Percentiles rank a stretch among this genome's conserved stretches.
Conservation (phyloP, 441 rosid genomes). For the Pelargonium fulgidum region DNA sequence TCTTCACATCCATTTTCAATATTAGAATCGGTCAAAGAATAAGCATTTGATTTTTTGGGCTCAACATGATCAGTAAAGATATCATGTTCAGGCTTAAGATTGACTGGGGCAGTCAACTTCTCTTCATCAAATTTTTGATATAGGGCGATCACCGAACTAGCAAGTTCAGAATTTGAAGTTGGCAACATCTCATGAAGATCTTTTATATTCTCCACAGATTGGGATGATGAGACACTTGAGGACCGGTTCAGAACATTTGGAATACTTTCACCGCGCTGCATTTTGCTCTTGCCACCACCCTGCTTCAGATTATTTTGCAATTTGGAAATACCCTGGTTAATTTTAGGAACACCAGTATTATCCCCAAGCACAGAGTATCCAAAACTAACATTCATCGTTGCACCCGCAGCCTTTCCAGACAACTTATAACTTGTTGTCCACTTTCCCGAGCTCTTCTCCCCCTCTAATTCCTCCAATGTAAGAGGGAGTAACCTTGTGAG, state of each 20-base stretch:
- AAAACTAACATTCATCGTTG: constrained; percentile 70
- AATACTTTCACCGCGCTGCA: constrained; percentile 41
- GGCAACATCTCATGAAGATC: constrained; percentile 78
- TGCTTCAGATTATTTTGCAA: constrained; percentile 31
- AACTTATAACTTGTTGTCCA: constrained; percentile 90
- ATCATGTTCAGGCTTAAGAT: constrained; percentile 36
- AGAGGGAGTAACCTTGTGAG: constrained; percentile 88
- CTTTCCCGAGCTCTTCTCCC: constrained; percentile 78
- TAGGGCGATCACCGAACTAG: constrained; percentile 30
- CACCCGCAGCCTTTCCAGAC: constrained; percentile 74
- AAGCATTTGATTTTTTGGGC: constrained; percentile 28
- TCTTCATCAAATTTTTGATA: constrained; percentile 51
- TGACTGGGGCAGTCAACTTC: constrained; percentile 35
- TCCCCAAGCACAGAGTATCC: constrained; percentile 67
- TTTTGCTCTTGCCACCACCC: constrained; percentile 32
- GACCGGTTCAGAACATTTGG: constrained; percentile 35
- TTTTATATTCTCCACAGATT: constrained; percentile 46
- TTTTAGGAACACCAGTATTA: constrained; percentile 31
- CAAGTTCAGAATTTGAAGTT: constrained; percentile 39
- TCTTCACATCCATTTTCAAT: constrained; percentile 35
- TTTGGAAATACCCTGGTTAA: constrained; percentile 32
- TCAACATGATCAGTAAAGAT: constrained; percentile 32
- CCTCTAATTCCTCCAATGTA: constrained; percentile 84
- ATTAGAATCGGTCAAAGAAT: constrained; percentile 23
- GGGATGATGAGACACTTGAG: constrained; percentile 22